A percentile compares a stretch with the other conserved stretches of the same genome.
Conservation (phyloP, 2,329 filamentous ascomycete species). For the Diaporthe sp. region DNA sequence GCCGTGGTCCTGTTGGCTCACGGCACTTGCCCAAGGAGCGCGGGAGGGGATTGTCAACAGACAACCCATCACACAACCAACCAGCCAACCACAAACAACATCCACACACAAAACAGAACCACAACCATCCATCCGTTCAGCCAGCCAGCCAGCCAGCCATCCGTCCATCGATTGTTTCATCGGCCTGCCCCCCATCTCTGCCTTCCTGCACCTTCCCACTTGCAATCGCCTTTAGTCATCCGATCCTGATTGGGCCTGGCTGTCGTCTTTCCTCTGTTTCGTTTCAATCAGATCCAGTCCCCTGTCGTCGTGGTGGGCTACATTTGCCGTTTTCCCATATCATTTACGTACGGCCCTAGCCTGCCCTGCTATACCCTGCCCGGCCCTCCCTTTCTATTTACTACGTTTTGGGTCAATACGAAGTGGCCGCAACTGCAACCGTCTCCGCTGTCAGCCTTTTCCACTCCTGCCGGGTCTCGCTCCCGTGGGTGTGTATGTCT, state of each 20-base stretch:
- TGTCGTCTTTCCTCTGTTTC: slow-evolving; percentile 14
- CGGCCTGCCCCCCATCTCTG: background rate
- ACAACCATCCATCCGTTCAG: slow-evolving; percentile 4
- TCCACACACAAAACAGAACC: background rate
- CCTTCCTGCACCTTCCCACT: background rate
- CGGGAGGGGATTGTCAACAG: background rate
- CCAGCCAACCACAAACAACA: background rate
- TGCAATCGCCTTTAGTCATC: background rate
- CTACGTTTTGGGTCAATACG: slow-evolving; percentile 44
- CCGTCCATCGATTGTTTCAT: slow-evolving; percentile 22
- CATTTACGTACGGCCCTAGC: background rate
- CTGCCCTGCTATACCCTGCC: background rate
- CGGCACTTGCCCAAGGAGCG: background rate
- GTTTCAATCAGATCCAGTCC: slow-evolving; percentile 18
- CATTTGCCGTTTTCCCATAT: slow-evolving; percentile 7
- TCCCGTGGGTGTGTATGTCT: slow-evolving; percentile 5
- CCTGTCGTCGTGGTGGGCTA: background rate
- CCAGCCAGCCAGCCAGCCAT: background rate
- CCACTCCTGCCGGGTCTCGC: background rate
- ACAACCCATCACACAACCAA: background rate
- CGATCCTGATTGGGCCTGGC: background rate
- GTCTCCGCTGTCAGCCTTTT: slow-evolving; percentile 20
- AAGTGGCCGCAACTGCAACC: slow-evolving; percentile 57
- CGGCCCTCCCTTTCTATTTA: background rate
- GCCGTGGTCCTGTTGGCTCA: background rate